phyloP scores from a whole-genome alignment of 2,329 filamentous ascomycete genomes.

The Seiridium cupressi region DNA sequence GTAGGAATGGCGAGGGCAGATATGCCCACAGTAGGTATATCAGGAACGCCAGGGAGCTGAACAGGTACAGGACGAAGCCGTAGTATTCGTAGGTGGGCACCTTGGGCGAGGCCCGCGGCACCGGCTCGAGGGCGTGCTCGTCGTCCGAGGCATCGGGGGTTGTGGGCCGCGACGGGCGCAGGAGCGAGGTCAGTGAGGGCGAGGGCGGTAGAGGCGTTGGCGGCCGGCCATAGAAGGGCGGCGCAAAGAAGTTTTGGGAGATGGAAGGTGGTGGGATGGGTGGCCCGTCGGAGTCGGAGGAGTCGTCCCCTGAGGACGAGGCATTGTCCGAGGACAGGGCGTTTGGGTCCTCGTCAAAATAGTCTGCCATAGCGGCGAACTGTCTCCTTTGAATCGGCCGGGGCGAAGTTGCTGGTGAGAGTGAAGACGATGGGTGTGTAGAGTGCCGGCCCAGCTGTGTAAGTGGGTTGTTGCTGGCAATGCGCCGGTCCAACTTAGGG shows the following conservation, averaged over 20 bases:
- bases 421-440: too few relatives aligned
- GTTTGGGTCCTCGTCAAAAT: constrained; percentile 9
- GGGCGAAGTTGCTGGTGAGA: too few relatives aligned
- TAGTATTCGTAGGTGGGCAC: constrained; percentile 99
- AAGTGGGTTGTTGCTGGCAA: too few relatives aligned
- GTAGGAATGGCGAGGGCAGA: constrained; percentile 85
- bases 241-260: constrained; percentile 60
- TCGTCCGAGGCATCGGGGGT: constrained; percentile 91
- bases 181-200: constrained; percentile 85
- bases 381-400: not conserved
- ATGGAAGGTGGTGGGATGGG: constrained; percentile 38
- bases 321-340: constrained; percentile 4
- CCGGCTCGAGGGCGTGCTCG: constrained; percentile 63
- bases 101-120: constrained; percentile 83
- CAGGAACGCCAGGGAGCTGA: constrained; percentile 78
- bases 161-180: constrained; percentile 86
- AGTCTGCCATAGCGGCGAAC: constrained; percentile 9
- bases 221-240: constrained; percentile 96
- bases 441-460: too few relatives aligned
- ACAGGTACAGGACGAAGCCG: constrained; percentile 94
- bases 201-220: constrained; percentile 91
- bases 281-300: constrained; percentile 27
- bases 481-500: too few relatives aligned
- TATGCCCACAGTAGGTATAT: constrained; percentile 80
- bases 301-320: constrained; percentile 15